A percentile compares a stretch with the other conserved stretches of the same genome.
These are phyloP conservation scores for Coemansia sp. DNA, from an alignment of 192 early-diverging fungal genomes.

Conservation along the genomic window DNA sequence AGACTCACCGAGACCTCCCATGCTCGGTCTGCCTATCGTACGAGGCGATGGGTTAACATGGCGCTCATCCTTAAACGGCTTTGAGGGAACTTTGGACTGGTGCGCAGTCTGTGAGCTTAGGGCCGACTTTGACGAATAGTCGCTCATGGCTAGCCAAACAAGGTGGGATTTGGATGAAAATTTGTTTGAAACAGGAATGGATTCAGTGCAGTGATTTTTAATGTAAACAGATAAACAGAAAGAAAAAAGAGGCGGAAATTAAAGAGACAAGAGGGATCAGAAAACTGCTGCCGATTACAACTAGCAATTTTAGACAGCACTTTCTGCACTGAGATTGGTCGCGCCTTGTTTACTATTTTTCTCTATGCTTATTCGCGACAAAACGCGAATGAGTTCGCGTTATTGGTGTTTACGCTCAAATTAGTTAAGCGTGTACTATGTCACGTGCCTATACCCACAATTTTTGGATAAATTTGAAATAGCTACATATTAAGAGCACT, in stretches of 20 bases:
- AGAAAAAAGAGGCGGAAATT: not conserved
- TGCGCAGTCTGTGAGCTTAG: slow-evolving; percentile 11
- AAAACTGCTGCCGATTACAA: not conserved
- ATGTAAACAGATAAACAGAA: slow-evolving; percentile 7
- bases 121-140: slow-evolving; percentile 21
- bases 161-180: not conserved
- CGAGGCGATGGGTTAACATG: slow-evolving; percentile 24
- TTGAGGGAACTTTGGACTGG: slow-evolving; percentile 4
- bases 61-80: slow-evolving; percentile 29
- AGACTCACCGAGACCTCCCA: not conserved
- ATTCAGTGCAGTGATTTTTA: not conserved
- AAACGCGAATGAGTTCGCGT: too few relatives aligned
- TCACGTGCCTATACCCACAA: too few relatives aligned
- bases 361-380: too few relatives aligned
- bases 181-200: not conserved
- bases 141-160: slow-evolving; percentile 10
- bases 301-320: not conserved
- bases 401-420: too few relatives aligned
- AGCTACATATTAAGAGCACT: too few relatives aligned
- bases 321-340: not conserved
- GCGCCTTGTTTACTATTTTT: too few relatives aligned
- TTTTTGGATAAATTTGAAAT: too few relatives aligned
- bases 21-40: slow-evolving; percentile 14
- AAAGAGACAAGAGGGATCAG: not conserved
- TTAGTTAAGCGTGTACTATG: too few relatives aligned